Evolutionary conservation across 371 early-diverging fungal species (phyloP).

Genomic region (Mortierella sp.): DNA sequence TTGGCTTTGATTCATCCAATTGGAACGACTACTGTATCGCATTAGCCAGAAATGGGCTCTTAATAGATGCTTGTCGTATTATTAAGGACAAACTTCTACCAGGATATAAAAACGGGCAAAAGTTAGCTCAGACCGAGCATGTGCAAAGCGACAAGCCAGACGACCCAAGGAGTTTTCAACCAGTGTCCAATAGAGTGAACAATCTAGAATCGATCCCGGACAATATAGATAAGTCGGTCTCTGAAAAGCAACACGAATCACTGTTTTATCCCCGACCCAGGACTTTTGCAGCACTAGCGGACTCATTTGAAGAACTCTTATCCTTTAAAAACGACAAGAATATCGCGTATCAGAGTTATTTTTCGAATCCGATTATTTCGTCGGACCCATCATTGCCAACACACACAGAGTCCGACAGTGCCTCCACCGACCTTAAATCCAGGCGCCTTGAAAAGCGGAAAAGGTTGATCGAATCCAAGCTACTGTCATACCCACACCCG

Average conservation of each 20-base stretch:
- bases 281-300: constrained; percentile 54
- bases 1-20: constrained; percentile 48
- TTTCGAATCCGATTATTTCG: constrained; percentile 5
- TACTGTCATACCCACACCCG: constrained; percentile 40
- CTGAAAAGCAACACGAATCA: background rate
- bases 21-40: constrained; percentile 56
- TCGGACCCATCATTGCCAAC: background rate
- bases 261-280: constrained; percentile 51
- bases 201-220: constrained; percentile 13
- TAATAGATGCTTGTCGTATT: constrained; percentile 36
- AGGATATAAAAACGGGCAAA: constrained; percentile 17
- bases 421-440: background rate
- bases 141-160: background rate
- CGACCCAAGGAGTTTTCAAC: background rate
- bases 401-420: background rate
- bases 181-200: background rate
- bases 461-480: constrained; percentile 27
- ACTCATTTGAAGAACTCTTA: constrained; percentile 37
- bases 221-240: background rate
- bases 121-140: background rate
- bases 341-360: background rate
- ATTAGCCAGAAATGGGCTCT: constrained; percentile 42
- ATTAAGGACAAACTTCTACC: constrained; percentile 40
- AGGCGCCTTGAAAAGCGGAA: constrained; percentile 16
- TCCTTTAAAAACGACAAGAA: constrained; percentile 13